Conservation (phyloP, 768 basidiomycete genomes). For the Trametes punicea region DNA sequence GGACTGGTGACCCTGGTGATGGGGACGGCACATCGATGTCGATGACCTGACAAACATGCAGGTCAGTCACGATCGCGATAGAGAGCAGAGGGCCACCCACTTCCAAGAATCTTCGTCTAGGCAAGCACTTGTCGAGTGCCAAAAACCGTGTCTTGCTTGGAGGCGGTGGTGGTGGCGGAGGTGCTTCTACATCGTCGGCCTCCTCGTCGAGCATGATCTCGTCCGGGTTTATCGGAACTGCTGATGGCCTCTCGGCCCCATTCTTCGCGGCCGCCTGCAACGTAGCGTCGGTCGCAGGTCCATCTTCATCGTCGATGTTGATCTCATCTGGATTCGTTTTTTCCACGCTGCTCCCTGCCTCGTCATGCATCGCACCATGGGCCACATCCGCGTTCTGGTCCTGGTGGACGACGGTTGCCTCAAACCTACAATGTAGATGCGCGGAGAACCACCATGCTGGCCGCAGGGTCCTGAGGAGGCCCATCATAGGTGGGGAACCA, state of each 20-base stretch:
- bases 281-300: not conserved
- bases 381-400: not conserved
- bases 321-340: constrained; percentile 39
- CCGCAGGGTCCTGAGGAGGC: constrained; percentile 63
- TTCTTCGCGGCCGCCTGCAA: not conserved
- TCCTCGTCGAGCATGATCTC: constrained; percentile 48
- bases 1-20: constrained; percentile 26
- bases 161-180: constrained; percentile 32
- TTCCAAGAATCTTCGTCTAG: constrained; percentile 74
- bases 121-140: constrained; percentile 77
- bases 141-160: constrained; percentile 66
- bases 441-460: constrained; percentile 93
- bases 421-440: constrained; percentile 85
- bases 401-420: constrained; percentile 58
- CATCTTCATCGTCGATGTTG: constrained; percentile 35
- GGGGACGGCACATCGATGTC: constrained; percentile 45
- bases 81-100: constrained; percentile 34
- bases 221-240: constrained; percentile 40
- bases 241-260: not conserved
- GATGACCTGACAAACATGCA: constrained; percentile 50
- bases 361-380: not conserved
- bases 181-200: constrained; percentile 42
- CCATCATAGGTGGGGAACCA: constrained; percentile 86
- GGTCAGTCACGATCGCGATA: not conserved
- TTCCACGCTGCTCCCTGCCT: not conserved